A percentile compares a stretch with the other conserved stretches of the same genome.
Conservation (phyloP, 164 flowering plant genomes). For the Magnolia sinica region DNA sequence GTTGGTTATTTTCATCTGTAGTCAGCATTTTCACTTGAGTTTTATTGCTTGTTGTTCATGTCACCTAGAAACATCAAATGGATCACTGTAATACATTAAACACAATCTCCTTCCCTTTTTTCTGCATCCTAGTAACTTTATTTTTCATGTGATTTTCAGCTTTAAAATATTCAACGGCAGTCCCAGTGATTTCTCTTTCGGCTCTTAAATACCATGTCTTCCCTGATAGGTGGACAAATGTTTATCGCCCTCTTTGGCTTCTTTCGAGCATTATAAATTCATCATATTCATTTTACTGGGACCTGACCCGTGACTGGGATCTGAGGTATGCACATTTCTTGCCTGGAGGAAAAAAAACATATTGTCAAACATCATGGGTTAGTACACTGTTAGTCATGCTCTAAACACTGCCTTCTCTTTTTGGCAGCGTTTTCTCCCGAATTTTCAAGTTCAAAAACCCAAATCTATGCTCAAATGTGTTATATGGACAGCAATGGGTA, state of each 20-base stretch:
- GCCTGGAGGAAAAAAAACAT: too few species aligned
- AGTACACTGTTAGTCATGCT: not conserved
- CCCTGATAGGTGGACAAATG: constrained; percentile 69
- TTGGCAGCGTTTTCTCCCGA: constrained; percentile 62
- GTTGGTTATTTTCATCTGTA: too few species aligned
- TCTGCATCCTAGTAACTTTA: too few species aligned
- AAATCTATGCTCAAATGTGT: constrained; percentile 44
- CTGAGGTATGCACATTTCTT: constrained; percentile 53
- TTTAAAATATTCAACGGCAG: constrained; percentile 85
- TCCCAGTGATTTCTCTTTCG: constrained; percentile 90
- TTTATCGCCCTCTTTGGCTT: constrained; percentile 87
- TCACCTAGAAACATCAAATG: too few species aligned
- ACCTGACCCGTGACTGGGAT: constrained; percentile 93
- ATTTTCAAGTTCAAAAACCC: constrained; percentile 86
- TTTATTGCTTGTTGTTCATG: too few species aligned
- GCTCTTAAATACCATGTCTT: constrained; percentile 92
- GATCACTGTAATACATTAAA: too few species aligned
- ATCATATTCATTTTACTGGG: constrained; percentile 93
- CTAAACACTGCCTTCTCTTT: constrained; percentile 15
- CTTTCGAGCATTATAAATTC: constrained; percentile 81
- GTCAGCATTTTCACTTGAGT: too few species aligned
- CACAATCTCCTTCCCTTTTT: too few species aligned
- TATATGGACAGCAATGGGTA: constrained; percentile 85
- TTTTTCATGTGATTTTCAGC: constrained; percentile 55
- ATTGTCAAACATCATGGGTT: not conserved